phyloP scores from a whole-genome alignment of 306 rosid species.

The Fragaria iinumae region DNA sequence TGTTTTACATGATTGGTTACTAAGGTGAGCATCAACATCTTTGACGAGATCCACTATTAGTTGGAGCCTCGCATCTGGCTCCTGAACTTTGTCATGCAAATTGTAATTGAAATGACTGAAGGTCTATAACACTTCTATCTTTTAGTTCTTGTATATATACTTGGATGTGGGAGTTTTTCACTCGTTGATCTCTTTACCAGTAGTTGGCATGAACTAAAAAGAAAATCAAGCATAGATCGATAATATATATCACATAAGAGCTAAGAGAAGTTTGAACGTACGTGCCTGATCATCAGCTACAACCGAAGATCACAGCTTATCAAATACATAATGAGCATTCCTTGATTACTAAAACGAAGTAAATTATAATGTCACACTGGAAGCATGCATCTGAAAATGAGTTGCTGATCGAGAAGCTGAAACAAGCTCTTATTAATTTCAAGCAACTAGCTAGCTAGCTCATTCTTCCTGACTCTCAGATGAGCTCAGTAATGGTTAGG shows the following conservation, averaged over 20 bases:
- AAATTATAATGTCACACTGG: not conserved
- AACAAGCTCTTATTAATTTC: not conserved
- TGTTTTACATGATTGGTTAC: not conserved
- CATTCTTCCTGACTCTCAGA: not conserved
- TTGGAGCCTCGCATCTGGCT: not conserved
- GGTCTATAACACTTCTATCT: no score
- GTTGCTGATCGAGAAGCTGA: constrained; percentile 6
- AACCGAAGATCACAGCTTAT: not conserved
- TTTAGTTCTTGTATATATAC: no score
- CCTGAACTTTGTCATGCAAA: not conserved
- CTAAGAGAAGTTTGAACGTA: not conserved
- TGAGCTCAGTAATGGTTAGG: constrained; percentile 6
- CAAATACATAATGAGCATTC: not conserved
- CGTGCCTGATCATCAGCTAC: not conserved
- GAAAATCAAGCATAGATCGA: not conserved
- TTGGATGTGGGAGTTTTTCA: no score
- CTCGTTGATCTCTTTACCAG: no score
- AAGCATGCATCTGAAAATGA: not conserved
- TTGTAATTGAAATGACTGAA: not conserved
- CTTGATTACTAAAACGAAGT: not conserved
- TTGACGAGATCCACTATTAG: not conserved
- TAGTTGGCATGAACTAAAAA: not conserved
- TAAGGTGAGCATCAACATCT: not conserved
- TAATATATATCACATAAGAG: not conserved
- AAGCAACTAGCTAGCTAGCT: constrained; percentile 1